phyloP scores from a whole-genome alignment of 208 protist species.

The Entamoeba dispar region DNA sequence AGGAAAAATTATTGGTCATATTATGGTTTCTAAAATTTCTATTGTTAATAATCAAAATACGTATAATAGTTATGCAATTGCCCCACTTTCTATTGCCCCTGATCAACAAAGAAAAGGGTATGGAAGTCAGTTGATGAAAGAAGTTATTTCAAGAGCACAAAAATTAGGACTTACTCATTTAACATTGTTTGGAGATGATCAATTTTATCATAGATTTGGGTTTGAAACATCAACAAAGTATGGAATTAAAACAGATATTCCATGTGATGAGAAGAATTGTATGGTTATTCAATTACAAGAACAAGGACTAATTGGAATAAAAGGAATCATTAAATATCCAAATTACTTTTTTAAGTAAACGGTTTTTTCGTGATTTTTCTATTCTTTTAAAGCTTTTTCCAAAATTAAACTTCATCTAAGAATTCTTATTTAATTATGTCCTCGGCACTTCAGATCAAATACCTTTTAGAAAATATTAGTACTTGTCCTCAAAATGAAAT shows the following conservation, averaged over 20 bases:
- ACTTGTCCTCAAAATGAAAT: not conserved
- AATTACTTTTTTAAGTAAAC: not conserved
- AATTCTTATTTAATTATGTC: too few relatives aligned
- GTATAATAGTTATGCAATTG: not conserved
- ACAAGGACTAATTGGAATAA: not conserved
- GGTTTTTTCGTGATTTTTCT: not conserved
- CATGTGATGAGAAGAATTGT: not conserved
- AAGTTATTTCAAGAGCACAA: not conserved
- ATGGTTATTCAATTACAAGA: not conserved
- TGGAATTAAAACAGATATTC: not conserved
- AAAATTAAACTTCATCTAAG: too few relatives aligned
- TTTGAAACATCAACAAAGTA: not conserved
- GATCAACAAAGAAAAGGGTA: not conserved
- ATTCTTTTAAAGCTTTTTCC: too few relatives aligned
- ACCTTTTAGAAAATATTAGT: too few relatives aligned
- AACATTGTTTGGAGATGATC: not conserved
- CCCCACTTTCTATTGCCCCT: not conserved
- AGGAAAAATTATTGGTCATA: not conserved
- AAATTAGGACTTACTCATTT: not conserved
- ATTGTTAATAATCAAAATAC: not conserved
- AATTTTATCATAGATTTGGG: not conserved
- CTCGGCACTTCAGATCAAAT: too few relatives aligned
- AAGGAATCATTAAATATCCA: not conserved
- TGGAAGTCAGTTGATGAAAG: not conserved
- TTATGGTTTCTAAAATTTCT: not conserved